Evolutionary conservation across 139 green algal genomes (phyloP).

Genomic region (Chlorella sp.): DNA sequence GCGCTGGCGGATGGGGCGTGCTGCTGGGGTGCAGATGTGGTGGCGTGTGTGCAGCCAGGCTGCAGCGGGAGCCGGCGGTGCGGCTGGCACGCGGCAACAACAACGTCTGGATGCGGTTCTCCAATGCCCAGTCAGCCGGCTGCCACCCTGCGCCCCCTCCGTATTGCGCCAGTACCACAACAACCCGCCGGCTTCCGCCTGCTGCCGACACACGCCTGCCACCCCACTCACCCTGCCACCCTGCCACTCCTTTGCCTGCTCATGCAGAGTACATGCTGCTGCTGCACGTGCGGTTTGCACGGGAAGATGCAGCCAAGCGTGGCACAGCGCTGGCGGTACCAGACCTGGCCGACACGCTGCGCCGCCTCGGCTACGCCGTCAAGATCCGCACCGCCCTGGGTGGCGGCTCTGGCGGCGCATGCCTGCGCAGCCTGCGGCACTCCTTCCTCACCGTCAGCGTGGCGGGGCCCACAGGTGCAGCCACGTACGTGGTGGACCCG

Average conservation of each 20-base stretch:
- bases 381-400: constrained; percentile 58
- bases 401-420: constrained; percentile 57
- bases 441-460: constrained; percentile 61
- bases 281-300: constrained; percentile 40
- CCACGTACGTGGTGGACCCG: constrained; percentile 64
- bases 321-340: constrained; percentile 15
- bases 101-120: too few relatives aligned
- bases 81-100: too few relatives aligned
- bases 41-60: neutral
- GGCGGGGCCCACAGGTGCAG: neutral
- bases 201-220: too few relatives aligned
- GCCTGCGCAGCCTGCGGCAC: constrained; percentile 76
- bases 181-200: too few relatives aligned
- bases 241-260: neutral
- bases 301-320: constrained; percentile 20
- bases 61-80: too few relatives aligned
- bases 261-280: constrained; percentile 51
- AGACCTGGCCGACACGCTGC: constrained; percentile 52
- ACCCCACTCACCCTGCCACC: too few relatives aligned
- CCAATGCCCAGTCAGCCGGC: too few relatives aligned
- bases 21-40: too few relatives aligned
- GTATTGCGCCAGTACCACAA: too few relatives aligned
- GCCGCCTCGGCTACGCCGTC: constrained; percentile 50
- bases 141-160: too few relatives aligned
- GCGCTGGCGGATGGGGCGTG: too few relatives aligned